Conservation (phyloP, 192 early-diverging fungal species). For the Paraglomus brasilianum region DNA sequence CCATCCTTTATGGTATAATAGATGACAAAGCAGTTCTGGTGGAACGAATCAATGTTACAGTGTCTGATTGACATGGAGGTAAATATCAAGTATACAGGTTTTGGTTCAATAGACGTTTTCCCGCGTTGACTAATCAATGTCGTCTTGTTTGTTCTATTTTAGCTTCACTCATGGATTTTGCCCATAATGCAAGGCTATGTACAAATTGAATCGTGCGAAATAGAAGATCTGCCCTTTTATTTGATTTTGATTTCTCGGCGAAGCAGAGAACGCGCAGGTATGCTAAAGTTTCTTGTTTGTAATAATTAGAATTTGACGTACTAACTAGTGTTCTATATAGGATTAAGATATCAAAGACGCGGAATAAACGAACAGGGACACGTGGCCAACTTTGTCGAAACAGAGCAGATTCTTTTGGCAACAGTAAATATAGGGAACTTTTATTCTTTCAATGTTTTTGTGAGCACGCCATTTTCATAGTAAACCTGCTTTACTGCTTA, state of each 20-base stretch:
- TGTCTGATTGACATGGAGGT: constrained; percentile 48
- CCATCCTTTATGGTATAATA: constrained; percentile 10
- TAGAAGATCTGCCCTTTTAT: constrained; percentile 59
- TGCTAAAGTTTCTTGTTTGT: neutral
- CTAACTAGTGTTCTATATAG: constrained; percentile 35
- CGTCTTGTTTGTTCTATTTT: neutral
- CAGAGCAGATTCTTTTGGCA: constrained; percentile 83
- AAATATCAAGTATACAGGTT: constrained; percentile 9
- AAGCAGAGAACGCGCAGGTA: constrained; percentile 55
- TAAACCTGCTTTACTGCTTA: neutral
- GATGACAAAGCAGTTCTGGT: constrained; percentile 54
- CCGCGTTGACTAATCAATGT: neutral
- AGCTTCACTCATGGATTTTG: constrained; percentile 54
- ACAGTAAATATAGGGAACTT: constrained; percentile 47
- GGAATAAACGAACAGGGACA: constrained; percentile 84
- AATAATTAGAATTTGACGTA: constrained; percentile 1
- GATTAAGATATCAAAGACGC: constrained; percentile 85
- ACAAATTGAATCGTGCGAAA: constrained; percentile 60
- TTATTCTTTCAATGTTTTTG: no score
- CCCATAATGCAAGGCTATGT: constrained; percentile 72
- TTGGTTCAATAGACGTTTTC: neutral
- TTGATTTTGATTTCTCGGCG: constrained; percentile 70
- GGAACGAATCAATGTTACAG: constrained; percentile 54
- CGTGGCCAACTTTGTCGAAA: constrained; percentile 96
- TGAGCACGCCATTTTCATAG: neutral